Evolutionary conservation across 108 stramenopile genomes (phyloP).

Genomic region (Cylindrotheca closterium): DNA sequence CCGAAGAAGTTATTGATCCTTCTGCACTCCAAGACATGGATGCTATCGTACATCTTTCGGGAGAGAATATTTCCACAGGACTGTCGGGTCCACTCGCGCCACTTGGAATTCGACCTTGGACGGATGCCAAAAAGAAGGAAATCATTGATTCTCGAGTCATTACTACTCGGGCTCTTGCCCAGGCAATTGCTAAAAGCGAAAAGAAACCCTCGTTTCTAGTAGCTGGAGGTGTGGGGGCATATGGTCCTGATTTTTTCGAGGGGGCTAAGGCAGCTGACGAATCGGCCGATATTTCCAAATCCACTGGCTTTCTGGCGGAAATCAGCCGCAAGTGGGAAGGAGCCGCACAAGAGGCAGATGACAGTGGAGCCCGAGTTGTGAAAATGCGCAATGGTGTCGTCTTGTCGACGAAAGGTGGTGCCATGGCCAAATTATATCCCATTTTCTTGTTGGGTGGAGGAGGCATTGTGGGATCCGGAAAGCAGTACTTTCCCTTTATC

Average conservation of each 20-base stretch:
- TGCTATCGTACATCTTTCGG: conserved; percentile 48
- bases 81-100: conserved; percentile 43
- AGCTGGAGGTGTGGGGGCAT: conserved; percentile 54
- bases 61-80: conserved; percentile 57
- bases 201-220: conserved; percentile 31
- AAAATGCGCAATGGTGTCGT: conserved; percentile 67
- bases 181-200: conserved; percentile 23
- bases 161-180: conserved; percentile 38
- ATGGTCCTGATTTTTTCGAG: conserved; percentile 42
- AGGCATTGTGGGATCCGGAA: conserved; percentile 60
- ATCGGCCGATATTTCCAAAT: conserved; percentile 30
- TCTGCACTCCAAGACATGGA: conserved; percentile 33
- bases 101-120: conserved; percentile 55
- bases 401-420: conserved; percentile 55
- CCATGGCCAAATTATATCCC: conserved; percentile 56
- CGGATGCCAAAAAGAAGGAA: conserved; percentile 45
- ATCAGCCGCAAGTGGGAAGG: conserved; percentile 50
- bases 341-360: conserved; percentile 24
- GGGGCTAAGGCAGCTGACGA: conserved; percentile 36
- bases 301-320: conserved; percentile 48
- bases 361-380: conserved; percentile 41
- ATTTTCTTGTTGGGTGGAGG: conserved; percentile 63
- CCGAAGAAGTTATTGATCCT: conserved; percentile 27
- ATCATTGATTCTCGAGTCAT: conserved; percentile 43
- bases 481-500: conserved; percentile 63